A percentile compares a stretch with the other conserved stretches of the same genome.
Conservation (phyloP, 2,329 filamentous ascomycete species). For the Apiospora koreana region DNA sequence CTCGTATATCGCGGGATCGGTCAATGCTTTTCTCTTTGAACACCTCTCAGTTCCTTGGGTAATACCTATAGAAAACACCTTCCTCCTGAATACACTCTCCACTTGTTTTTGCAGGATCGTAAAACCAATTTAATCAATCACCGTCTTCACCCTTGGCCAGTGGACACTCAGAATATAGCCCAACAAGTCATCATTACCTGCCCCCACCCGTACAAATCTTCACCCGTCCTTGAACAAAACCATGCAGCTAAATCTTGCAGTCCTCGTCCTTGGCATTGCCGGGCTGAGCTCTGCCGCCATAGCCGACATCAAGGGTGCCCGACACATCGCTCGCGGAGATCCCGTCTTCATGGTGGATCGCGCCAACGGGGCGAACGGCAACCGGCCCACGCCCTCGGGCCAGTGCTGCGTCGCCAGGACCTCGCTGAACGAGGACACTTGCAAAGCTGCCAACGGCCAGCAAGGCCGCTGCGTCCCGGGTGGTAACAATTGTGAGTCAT, state of each 20-base stretch:
- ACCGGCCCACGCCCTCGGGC: constrained; percentile 15
- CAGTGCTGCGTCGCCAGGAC: constrained; percentile 19
- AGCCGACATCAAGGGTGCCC: constrained; percentile 1
- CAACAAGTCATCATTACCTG: not conserved
- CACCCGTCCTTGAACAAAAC: not conserved
- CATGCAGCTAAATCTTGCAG: constrained; percentile 17
- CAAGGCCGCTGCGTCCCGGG: constrained; percentile 19
- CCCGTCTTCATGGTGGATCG: not conserved
- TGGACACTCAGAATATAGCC: not conserved
- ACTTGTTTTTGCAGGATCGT: too few species aligned
- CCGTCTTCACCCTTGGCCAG: not conserved
- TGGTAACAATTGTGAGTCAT: constrained; percentile 16
- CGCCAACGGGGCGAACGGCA: not conserved
- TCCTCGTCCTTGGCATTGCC: constrained; percentile 5
- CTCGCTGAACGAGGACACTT: constrained; percentile 19
- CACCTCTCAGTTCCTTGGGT: not conserved
- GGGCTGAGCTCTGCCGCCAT: not conserved
- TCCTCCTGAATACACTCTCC: too few species aligned
- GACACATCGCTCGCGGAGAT: constrained; percentile 9
- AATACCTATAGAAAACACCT: not conserved
- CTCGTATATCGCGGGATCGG: not conserved
- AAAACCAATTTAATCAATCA: not conserved
- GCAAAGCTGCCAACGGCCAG: constrained; percentile 13
- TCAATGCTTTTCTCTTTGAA: not conserved
- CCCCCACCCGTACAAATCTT: not conserved